Evolutionary conservation across 75 land plant genomes (phyloP).

Genomic region (Pseudotsuga menziesii): DNA sequence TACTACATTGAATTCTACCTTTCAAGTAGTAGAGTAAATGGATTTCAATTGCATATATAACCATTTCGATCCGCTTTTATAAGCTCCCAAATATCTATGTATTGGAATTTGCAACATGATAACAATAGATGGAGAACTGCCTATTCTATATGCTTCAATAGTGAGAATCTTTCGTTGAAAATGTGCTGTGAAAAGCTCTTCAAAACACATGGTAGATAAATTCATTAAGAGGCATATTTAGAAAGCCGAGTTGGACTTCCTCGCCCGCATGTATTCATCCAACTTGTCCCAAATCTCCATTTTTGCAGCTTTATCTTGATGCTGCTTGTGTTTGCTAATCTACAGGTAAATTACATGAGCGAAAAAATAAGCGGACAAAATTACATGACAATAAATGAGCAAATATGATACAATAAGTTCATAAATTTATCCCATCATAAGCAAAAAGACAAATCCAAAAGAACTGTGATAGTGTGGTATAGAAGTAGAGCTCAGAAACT

Average conservation of each 20-base stretch:
- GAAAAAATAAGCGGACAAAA: background rate
- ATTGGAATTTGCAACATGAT: background rate
- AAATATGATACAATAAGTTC: background rate
- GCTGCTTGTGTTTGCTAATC: no score
- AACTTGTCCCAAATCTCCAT: no score
- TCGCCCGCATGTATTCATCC: background rate
- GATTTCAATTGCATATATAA: background rate
- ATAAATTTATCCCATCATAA: background rate
- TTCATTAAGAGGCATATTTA: background rate
- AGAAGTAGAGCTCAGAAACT: background rate
- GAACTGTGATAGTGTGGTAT: background rate
- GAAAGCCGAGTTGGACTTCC: slow-evolving; percentile 5
- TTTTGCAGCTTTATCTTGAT: no score
- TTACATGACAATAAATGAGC: background rate
- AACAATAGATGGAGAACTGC: background rate
- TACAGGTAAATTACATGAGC: no score
- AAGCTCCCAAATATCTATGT: background rate
- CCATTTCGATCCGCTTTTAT: background rate
- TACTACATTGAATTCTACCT: no score
- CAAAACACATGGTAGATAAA: background rate
- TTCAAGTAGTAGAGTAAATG: background rate
- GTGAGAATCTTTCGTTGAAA: background rate
- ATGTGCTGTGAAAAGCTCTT: background rate
- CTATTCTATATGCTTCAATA: background rate
- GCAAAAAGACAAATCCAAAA: background rate